phyloP scores from a whole-genome alignment of 2,329 filamentous ascomycete genomes.

The Fusarium chuoi region DNA sequence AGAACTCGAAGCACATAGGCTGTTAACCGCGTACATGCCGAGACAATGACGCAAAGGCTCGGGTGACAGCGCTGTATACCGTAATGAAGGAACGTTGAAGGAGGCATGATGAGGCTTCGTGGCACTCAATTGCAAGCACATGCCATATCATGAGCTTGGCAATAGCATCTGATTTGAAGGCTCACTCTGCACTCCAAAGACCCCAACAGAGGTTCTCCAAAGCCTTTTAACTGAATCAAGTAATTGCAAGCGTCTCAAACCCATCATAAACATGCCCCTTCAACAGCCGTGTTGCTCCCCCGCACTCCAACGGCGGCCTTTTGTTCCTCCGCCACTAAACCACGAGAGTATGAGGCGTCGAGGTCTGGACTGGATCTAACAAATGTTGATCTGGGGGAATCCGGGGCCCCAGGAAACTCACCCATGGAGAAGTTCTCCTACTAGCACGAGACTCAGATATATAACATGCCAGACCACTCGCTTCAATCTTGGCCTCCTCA shows the following conservation, averaged over 20 bases:
- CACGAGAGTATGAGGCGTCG: background rate
- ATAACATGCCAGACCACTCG: conserved; percentile 3
- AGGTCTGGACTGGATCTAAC: conserved; percentile 1
- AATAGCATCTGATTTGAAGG: background rate
- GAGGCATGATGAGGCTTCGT: background rate
- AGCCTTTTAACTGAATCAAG: background rate
- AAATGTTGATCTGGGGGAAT: conserved; percentile 18
- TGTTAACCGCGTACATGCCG: too few species aligned
- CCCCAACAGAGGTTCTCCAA: background rate
- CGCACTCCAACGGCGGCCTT: background rate
- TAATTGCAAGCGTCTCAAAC: background rate
- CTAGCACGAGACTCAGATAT: background rate
- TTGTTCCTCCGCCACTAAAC: conserved; percentile 29
- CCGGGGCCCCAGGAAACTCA: conserved; percentile 24
- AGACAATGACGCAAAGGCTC: background rate
- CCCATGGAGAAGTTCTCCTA: background rate
- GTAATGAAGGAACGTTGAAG: background rate
- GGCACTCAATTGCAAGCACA: too few species aligned
- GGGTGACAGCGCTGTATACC: background rate
- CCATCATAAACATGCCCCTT: background rate
- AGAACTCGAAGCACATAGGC: accelerated
- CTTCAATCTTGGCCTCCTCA: background rate
- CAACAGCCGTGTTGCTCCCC: background rate
- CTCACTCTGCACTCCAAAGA: background rate
- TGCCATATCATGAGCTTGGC: background rate